A percentile compares a stretch with the other conserved stretches of the same genome.
phyloP scores from a whole-genome alignment of 306 rosid species.

The Arachis stenosperma region DNA sequence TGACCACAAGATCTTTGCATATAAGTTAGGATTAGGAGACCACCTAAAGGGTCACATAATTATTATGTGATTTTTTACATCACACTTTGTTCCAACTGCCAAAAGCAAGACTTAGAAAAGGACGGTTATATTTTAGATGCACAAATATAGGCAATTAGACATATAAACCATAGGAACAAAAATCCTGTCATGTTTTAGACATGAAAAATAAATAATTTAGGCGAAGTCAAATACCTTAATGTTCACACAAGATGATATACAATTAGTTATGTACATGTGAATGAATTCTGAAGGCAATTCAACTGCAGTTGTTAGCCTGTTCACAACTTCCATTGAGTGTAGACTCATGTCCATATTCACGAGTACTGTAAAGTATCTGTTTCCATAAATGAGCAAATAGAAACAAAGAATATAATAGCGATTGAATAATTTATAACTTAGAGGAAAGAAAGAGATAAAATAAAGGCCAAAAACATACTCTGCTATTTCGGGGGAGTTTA shows the following conservation, averaged over 20 bases:
- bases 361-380: constrained; percentile 96
- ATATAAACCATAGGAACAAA: no score
- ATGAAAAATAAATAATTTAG: not conserved
- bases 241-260: constrained; percentile 97
- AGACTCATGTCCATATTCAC: constrained; percentile 99
- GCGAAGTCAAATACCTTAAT: constrained; percentile 66
- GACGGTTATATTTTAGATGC: no score
- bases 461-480: constrained; percentile 62
- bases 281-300: constrained; percentile 95
- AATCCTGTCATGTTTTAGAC: no score
- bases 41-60: not conserved
- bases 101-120: no score
- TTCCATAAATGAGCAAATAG: constrained; percentile 47
- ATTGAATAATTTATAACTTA: constrained; percentile 22
- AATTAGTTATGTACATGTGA: constrained; percentile 92
- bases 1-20: constrained; percentile 19
- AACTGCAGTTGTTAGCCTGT: constrained; percentile 96
- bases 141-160: no score
- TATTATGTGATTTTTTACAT: not conserved
- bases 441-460: constrained; percentile 32
- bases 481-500: constrained; percentile 83
- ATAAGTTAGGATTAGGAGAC: not conserved
- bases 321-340: constrained; percentile 99
- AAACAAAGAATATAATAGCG: constrained; percentile 46
- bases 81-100: not conserved